These are phyloP conservation scores for Epichloe festucae DNA, from an alignment of 2,329 filamentous ascomycete species.

Conservation along the genomic window DNA sequence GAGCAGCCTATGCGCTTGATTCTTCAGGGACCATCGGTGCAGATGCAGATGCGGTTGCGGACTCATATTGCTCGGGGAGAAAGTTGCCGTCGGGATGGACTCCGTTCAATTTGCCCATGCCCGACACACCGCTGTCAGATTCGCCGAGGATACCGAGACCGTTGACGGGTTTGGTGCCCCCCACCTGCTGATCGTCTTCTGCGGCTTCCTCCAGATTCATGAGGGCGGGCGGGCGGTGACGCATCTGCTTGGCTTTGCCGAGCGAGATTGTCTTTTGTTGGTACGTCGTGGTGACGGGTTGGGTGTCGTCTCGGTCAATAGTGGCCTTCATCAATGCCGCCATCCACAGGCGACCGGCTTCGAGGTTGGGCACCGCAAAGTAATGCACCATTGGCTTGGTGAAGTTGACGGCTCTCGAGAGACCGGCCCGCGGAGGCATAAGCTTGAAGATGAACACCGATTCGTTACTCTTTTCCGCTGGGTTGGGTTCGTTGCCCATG, in stretches of 20 bases:
- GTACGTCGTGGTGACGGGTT: conserved; percentile 78
- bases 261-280: conserved; percentile 95
- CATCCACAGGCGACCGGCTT: conserved; percentile 92
- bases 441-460: conserved; percentile 97
- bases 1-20: conserved; percentile 19
- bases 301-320: conserved; percentile 77
- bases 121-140: conserved; percentile 29
- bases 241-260: conserved; percentile 74
- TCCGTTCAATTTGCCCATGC: conserved; percentile 25
- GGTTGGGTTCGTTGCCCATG: conserved; percentile 27
- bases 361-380: conserved; percentile 85
- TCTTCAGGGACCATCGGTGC: conserved; percentile 12
- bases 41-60: conserved; percentile 9
- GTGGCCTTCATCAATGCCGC: conserved; percentile 97
- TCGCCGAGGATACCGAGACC: conserved; percentile 32
- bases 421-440: conserved; percentile 73
- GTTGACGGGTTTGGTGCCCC: conserved; percentile 16
- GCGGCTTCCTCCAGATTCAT: conserved; percentile 50
- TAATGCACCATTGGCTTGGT: conserved; percentile 96
- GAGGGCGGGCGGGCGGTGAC: conserved; percentile 77
- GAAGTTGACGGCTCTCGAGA: conserved; percentile 87
- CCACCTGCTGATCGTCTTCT: conserved; percentile 15
- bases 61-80: conserved; percentile 3
- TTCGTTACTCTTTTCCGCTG: conserved; percentile 40
- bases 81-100: conserved; percentile 20